These are phyloP conservation scores for Scenedesmus sp. DNA, from an alignment of 163 green algal species.

Conservation along the genomic window DNA sequence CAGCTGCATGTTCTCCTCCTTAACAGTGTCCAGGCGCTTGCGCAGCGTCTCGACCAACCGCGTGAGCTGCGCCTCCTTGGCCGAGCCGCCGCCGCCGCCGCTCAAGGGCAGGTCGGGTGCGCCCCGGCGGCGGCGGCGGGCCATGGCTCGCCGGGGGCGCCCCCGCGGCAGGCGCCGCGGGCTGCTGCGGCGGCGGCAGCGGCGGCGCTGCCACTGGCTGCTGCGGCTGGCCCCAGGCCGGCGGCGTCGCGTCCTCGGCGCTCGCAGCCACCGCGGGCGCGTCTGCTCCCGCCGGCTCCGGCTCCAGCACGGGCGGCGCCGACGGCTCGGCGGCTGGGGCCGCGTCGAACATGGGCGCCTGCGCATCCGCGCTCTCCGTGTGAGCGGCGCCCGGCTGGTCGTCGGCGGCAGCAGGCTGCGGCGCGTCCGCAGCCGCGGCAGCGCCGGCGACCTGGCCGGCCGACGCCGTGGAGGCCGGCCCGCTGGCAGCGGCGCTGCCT, in stretches of 20 bases:
- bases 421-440: neutral
- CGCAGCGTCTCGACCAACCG: conserved; percentile 49
- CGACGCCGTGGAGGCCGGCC: neutral
- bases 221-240: too few species aligned
- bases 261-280: too few species aligned
- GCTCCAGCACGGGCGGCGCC: too few species aligned
- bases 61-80: conserved; percentile 34
- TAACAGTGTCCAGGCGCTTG: conserved; percentile 48
- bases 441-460: neutral
- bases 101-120: neutral
- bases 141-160: neutral
- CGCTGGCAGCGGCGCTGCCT: too few species aligned
- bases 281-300: too few species aligned
- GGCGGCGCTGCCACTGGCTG: neutral
- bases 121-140: neutral
- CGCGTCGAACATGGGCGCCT: too few species aligned
- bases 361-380: too few species aligned
- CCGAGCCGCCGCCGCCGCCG: neutral
- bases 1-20: conserved; percentile 57
- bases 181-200: neutral
- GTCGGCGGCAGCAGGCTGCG: too few species aligned
- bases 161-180: too few species aligned
- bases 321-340: too few species aligned
- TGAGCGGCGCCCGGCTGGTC: too few species aligned
- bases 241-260: too few species aligned